Percentiles rank a stretch among this genome's conserved stretches.
These are phyloP conservation scores for Mortierella sp. DNA, from an alignment of 371 early-diverging fungal species.

Conservation along the genomic window DNA sequence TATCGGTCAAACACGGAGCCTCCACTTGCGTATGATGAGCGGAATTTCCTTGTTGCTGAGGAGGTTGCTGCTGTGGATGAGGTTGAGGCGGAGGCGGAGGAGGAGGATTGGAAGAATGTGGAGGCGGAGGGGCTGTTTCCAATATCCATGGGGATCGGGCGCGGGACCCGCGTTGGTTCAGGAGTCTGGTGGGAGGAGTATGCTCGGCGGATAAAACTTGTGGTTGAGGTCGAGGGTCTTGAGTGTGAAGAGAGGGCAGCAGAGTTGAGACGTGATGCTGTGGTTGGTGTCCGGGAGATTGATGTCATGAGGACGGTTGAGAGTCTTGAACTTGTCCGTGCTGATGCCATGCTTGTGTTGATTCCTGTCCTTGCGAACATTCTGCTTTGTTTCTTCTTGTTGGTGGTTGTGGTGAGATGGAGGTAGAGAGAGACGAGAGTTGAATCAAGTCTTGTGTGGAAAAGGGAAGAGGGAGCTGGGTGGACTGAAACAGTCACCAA, in stretches of 20 bases:
- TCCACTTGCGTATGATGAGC: conserved; percentile 6
- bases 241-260: conserved; percentile 8
- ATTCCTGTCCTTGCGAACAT: conserved; percentile 43
- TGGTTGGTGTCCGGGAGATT: neutral
- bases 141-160: conserved; percentile 56
- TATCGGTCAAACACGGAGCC: conserved; percentile 36
- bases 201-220: neutral
- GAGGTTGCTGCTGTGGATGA: neutral
- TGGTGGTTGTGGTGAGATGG: neutral
- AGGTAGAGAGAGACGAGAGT: neutral
- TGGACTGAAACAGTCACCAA: neutral
- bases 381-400: neutral
- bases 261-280: no score
- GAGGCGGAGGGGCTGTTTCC: conserved; percentile 31
- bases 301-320: neutral
- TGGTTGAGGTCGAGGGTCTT: neutral
- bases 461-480: neutral
- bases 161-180: conserved; percentile 35
- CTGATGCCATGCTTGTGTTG: neutral
- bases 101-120: conserved; percentile 6
- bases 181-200: conserved; percentile 18
- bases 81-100: neutral
- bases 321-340: neutral
- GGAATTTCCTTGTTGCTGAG: conserved; percentile 5
- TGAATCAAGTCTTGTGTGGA: neutral